Evolutionary conservation across 768 basidiomycete genomes (phyloP), one percentile per base, ranked within the genome.

Genomic region (Termitomyces sp.): DNA sequence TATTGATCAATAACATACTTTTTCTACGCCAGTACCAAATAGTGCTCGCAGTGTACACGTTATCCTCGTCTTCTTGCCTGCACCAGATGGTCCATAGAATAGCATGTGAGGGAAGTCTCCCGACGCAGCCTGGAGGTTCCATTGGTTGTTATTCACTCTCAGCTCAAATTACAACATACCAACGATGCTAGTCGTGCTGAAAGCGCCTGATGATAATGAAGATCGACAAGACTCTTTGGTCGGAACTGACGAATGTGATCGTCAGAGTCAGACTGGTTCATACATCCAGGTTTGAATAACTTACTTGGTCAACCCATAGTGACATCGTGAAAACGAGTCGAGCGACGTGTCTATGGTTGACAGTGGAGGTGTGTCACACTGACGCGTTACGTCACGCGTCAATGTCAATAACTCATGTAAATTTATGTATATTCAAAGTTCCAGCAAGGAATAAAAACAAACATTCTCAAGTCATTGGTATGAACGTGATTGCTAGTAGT

Each of bases 71-170:
- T 99, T 99, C 81, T 98, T 98, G 15, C 96, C 96, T 14, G 96
- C 94, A 25, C 96, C 96, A 4, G 92, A 92, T 9, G 96, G 96
- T 0, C 96, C 96, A 70, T 98, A 99, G 78, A 98, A 96, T 1
- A 99, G 84, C 79, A 97, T 88, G 72, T 99, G 96, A 8, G 96
- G 96, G 71, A 99, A 98, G 78, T 98, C 96, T 0, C 93, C 92
- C 1, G 92, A 89, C 1, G 86, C 83, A 0, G 96, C 89, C 92
- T 94, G 69, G 1, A 40, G 4, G 43, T 43, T 62, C 37, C 55
- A 12, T 31, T 53, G 47, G 25, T 54, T 12, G 32, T 9, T 29
- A n/a, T 36, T 2, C 34, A 55, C 10, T 17, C 20, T 25, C 5
- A 40, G 4, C 9, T 37, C 50, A 32, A 29, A 55, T 36, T 29